Base-by-base conservation (phyloP, 768 basidiomycete genomes). In the Boletus sp. region DNA sequence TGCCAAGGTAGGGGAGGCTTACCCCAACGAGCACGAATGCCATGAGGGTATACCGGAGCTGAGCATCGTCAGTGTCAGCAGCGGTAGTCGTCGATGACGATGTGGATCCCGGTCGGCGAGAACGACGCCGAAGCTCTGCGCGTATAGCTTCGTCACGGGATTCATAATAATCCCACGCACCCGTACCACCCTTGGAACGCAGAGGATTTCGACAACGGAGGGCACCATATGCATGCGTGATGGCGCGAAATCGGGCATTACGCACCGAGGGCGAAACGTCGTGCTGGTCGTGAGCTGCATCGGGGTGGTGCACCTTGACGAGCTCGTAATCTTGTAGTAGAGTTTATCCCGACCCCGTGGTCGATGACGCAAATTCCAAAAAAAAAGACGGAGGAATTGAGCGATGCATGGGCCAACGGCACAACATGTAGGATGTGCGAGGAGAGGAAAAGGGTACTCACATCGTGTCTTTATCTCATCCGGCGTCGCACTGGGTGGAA, bases 221-320 rank as follows among this genome's bases (percentile, higher is more conserved):
- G 18, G 73, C 62, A 39, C 86, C 83, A 59, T 91, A 92, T 3
- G 90, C 85, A 8, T 78, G 74, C 8, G 80, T 79, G 48, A 91
- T 83, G 41, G 80, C 74, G 54, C 85, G 86, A 62, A 91, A 92
- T 4, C 82, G 81, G 7, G 76, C 73, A 56, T 85, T 86, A 8
- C 83, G 79, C 47, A 79, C 69, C 4, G 65, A 50, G 7, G 81
- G 66, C 1, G 81, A 67, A 18, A 84, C 57, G 18, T 62, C 54
- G 7, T 76, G 77, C 29, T 77, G 75, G 10, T 73, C 67, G 11
- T 41, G 58, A 4, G 76, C 72, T 4, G 83, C 82, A 67, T 92
- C 89, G 4, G 90, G 89, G 64, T 92, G 90, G 65, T 90, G 82
- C 10, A 76, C 67, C 45, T 85, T 83, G 39, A 87, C 89, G 40